Evolutionary conservation across 306 rosid genomes (phyloP), one percentile per base, ranked within the genome.

Genomic region (Gleditsia sinensis): DNA sequence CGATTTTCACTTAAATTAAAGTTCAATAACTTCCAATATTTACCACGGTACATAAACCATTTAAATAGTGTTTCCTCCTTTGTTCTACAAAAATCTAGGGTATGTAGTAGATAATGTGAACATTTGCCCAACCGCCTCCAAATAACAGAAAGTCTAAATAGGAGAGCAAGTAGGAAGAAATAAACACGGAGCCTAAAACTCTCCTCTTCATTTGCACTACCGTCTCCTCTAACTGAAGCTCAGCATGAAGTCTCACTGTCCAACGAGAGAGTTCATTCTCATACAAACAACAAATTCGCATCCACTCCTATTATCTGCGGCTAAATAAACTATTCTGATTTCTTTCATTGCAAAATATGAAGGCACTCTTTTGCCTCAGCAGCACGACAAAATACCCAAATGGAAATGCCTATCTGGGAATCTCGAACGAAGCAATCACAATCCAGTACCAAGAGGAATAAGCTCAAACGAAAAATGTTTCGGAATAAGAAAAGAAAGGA

Each of bases 341-440:
- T 13, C 36, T 23, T 21, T 21, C 28, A 53, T 6, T 12, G 28
- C 48, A 20, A 12, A 39, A 63, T n/a, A 37, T 23, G 48, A 37
- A 19, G 45, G 28, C 33, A 36, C 20, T 23, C 21, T 37, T 8
- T 20, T 21, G 55, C 76, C 12, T 9, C 67, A 71, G 56, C n/a
- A 27, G 67, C 67, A 10, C 30, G 32, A 56, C 43, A 45, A 71
- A 56, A 55, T 56, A 40, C 55, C 51, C 45, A 40, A 40, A 67
- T 8, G 54, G 5, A 40, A 34, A 12, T 19, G 28, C 27, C 60
- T 5, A 19, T 27, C 16, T 1, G 45, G 27, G 5, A 57, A 42
- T 43, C 63, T 43, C 42, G 0, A 28, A 12, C 28, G 48, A 71
- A 71, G 58, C 13, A 58, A 72, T 16, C 68, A 57, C 17, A 72